These are phyloP conservation scores for Fusarium mundagurra DNA, from an alignment of 2,329 filamentous ascomycete genomes.

Conservation along the genomic window DNA sequence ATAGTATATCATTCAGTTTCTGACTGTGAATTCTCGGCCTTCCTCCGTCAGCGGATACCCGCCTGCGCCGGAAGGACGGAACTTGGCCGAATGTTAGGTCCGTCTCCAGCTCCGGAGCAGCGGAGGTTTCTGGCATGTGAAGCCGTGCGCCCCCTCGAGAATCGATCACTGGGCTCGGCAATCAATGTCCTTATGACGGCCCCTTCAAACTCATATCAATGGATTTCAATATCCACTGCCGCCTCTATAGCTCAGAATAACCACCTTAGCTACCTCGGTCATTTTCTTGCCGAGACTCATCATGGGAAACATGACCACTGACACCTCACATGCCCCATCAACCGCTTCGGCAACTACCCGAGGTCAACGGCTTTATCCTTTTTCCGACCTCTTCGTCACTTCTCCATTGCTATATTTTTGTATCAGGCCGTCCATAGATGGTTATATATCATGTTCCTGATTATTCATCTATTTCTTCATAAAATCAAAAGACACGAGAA, in stretches of 20 bases:
- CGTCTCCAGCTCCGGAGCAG: conserved; percentile 40
- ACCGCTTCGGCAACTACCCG: conserved; percentile 34
- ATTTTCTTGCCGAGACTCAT: conserved; percentile 22
- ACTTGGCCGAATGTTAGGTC: conserved; percentile 39
- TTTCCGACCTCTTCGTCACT: neutral
- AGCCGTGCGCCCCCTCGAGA: conserved; percentile 11
- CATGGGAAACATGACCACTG: neutral
- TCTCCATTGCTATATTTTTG: neutral
- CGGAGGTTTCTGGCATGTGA: conserved; percentile 48
- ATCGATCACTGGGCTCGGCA: neutral
- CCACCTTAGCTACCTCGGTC: conserved; percentile 33
- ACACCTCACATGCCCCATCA: conserved; percentile 22
- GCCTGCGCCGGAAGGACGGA: conserved; percentile 34
- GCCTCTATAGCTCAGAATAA: neutral
- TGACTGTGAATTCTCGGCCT: conserved; percentile 32
- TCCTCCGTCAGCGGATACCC: conserved; percentile 34
- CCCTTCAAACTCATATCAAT: neutral
- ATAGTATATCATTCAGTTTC: neutral
- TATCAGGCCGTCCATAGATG: neutral
- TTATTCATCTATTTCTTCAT: neutral
- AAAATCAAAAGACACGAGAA: neutral
- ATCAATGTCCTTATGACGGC: conserved; percentile 13
- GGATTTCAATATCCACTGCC: conserved; percentile 18
- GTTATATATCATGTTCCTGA: neutral
- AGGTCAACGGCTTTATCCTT: conserved; percentile 3